Conservation (phyloP, 2,329 filamentous ascomycete genomes). For the Septoria petroselini region DNA sequence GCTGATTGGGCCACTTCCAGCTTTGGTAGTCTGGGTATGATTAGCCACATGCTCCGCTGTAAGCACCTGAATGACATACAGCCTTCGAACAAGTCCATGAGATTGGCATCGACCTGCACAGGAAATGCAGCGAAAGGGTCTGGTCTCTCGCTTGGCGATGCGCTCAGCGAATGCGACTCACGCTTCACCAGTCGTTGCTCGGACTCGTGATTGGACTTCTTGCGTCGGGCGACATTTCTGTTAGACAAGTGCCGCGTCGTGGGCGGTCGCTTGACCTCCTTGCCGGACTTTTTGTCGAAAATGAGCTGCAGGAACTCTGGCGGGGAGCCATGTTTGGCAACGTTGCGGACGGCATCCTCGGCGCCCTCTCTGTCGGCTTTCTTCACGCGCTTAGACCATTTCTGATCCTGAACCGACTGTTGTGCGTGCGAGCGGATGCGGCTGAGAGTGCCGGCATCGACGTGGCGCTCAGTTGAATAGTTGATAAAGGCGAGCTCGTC, state of each 20-base stretch:
- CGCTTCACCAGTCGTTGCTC: slow-evolving; percentile 10
- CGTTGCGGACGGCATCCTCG: background rate
- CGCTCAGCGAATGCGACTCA: slow-evolving; percentile 16
- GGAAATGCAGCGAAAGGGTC: slow-evolving; percentile 25
- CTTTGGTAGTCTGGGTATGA: slow-evolving; percentile 4
- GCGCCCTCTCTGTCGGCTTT: background rate
- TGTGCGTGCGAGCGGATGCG: slow-evolving; percentile 25
- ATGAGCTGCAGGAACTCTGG: slow-evolving; percentile 15
- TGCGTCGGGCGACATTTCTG: background rate
- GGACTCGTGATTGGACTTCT: slow-evolving; percentile 1
- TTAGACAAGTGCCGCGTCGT: background rate
- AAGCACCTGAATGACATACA: no score
- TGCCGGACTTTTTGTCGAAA: slow-evolving; percentile 19
- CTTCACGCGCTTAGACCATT: slow-evolving; percentile 11
- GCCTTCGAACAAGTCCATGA: slow-evolving; percentile 20
- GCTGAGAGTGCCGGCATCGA: slow-evolving; percentile 20
- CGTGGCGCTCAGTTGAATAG: slow-evolving; percentile 19
- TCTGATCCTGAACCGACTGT: slow-evolving; percentile 25
- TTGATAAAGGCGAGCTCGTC: slow-evolving; percentile 23
- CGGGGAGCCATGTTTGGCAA: background rate
- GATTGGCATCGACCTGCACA: slow-evolving; percentile 11
- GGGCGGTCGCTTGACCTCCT: slow-evolving; percentile 13
- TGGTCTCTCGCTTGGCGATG: slow-evolving; percentile 15
- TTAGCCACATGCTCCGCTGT: no score
- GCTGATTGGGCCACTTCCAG: slow-evolving; percentile 16